A percentile compares a stretch with the other conserved stretches of the same genome.
Conservation (phyloP, 2,329 filamentous ascomycete species). For the Aspergillus tubingensis region DNA sequence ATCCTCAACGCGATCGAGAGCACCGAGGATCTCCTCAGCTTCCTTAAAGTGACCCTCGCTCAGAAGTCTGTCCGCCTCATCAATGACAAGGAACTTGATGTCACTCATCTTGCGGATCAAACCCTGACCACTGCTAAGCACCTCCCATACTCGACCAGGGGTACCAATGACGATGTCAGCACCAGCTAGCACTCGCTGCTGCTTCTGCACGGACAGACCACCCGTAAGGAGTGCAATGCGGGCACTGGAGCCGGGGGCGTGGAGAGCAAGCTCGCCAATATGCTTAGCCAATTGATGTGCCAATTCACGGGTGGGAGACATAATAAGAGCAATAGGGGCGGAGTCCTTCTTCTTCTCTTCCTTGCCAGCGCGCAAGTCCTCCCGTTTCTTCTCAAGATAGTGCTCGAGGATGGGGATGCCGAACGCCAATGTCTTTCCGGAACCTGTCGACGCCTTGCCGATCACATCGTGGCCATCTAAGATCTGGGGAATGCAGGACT, state of each 20-base stretch:
- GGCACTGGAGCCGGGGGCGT: slow-evolving; percentile 61
- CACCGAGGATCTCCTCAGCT: slow-evolving; percentile 79
- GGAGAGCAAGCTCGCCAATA: slow-evolving; percentile 71
- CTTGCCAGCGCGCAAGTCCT: slow-evolving; percentile 29
- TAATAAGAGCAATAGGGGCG: slow-evolving; percentile 71
- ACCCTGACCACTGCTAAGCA: slow-evolving; percentile 74
- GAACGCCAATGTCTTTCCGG: slow-evolving; percentile 94
- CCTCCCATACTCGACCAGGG: slow-evolving; percentile 90
- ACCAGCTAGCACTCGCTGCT: slow-evolving; percentile 77
- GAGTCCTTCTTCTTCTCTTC: slow-evolving; percentile 44
- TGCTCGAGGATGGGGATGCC: slow-evolving; percentile 88
- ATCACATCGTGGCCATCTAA: slow-evolving; percentile 84
- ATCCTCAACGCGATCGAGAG: slow-evolving; percentile 68
- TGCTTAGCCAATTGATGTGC: slow-evolving; percentile 89
- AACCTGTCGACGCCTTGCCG: slow-evolving; percentile 93
- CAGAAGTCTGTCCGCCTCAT: slow-evolving; percentile 89
- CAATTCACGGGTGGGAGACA: slow-evolving; percentile 90
- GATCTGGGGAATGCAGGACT: slow-evolving; percentile 76
- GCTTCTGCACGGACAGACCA: slow-evolving; percentile 91
- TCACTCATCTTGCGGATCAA: slow-evolving; percentile 70
- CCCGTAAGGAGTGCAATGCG: slow-evolving; percentile 84
- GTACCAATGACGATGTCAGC: slow-evolving; percentile 94
- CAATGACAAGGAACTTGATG: slow-evolving; percentile 82
- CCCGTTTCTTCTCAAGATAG: slow-evolving; percentile 61
- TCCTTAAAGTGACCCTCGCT: slow-evolving; percentile 96